A percentile compares a stretch with the other conserved stretches of the same genome.
These are phyloP conservation scores for Daldinia childiae DNA, from an alignment of 495 filamentous ascomycete species.

Conservation along the genomic window DNA sequence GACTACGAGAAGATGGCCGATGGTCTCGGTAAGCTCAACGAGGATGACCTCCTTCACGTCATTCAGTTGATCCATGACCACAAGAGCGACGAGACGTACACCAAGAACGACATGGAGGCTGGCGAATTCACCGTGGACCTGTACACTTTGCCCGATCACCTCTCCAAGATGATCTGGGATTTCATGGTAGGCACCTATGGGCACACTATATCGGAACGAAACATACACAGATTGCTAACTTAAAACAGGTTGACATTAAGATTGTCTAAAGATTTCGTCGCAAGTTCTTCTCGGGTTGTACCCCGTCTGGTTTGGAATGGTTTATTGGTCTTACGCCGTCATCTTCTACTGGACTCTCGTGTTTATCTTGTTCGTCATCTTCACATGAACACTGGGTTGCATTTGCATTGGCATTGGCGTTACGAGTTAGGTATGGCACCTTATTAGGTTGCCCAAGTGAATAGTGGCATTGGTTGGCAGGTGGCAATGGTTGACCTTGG, in stretches of 20 bases:
- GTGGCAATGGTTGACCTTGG: slow-evolving; percentile 46
- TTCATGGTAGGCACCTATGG: slow-evolving; percentile 59
- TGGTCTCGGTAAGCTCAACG: slow-evolving; percentile 80
- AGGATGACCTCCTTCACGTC: slow-evolving; percentile 91
- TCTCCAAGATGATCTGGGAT: slow-evolving; percentile 94
- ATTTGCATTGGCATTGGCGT: slow-evolving; percentile 49
- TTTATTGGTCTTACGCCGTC: slow-evolving; percentile 5
- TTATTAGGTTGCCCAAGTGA: slow-evolving; percentile 21
- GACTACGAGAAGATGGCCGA: slow-evolving; percentile 99
- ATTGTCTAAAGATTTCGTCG: slow-evolving; percentile 26
- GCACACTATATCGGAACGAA: neutral
- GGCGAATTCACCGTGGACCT: slow-evolving; percentile 99
- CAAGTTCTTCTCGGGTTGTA: slow-evolving; percentile 1
- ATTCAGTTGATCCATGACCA: slow-evolving; percentile 99
- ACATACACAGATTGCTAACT: slow-evolving; percentile 10
- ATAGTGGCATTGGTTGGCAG: slow-evolving; percentile 33
- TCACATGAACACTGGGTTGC: slow-evolving; percentile 15
- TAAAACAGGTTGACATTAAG: slow-evolving; percentile 40
- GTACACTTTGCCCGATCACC: slow-evolving; percentile 86
- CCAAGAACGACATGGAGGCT: slow-evolving; percentile 95
- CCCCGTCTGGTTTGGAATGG: slow-evolving; percentile 9
- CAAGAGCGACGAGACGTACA: slow-evolving; percentile 90
- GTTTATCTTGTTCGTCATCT: slow-evolving; percentile 2
- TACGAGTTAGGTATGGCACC: slow-evolving; percentile 20
- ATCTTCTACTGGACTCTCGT: neutral